Conservation (phyloP, 352 stramenopile species). For the Pythium vanterpoolii region DNA sequence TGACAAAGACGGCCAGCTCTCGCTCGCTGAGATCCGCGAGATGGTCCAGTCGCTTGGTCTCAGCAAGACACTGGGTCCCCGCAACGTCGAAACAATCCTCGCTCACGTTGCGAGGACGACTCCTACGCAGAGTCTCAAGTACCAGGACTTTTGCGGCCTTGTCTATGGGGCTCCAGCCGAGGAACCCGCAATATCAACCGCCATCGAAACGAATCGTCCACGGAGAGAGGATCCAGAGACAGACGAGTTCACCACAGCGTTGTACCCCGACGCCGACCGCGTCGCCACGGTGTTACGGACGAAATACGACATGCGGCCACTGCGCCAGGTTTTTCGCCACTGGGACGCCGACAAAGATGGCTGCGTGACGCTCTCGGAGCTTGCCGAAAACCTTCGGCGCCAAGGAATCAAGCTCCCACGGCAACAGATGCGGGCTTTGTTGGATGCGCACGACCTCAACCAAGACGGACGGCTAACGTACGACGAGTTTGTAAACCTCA, state of each 20-base stretch:
- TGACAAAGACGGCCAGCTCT: conserved; percentile 49
- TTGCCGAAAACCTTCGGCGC: conserved; percentile 40
- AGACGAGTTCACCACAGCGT: conserved; percentile 13
- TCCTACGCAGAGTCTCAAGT: conserved; percentile 35
- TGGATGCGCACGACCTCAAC: conserved; percentile 36
- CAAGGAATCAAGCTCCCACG: conserved; percentile 37
- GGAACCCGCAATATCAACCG: neutral
- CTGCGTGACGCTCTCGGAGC: conserved; percentile 37
- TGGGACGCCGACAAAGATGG: conserved; percentile 62
- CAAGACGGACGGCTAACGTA: conserved; percentile 41
- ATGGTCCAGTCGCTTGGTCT: conserved; percentile 47
- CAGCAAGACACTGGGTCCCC: conserved; percentile 27
- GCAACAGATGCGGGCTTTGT: conserved; percentile 38
- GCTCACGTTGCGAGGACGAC: conserved; percentile 31
- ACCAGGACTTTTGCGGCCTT: conserved; percentile 47
- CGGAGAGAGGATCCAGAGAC: neutral
- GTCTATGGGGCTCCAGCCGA: conserved; percentile 16
- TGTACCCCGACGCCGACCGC: conserved; percentile 32
- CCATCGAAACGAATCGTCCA: neutral
- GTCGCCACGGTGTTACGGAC: conserved; percentile 41
- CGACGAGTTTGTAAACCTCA: conserved; percentile 43
- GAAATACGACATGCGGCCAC: conserved; percentile 42
- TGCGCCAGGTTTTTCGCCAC: conserved; percentile 51
- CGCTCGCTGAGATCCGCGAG: conserved; percentile 31
- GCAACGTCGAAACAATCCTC: conserved; percentile 37